These are phyloP conservation scores for Citropsis articulata DNA, from an alignment of 345 rosid species.

Conservation along the genomic window DNA sequence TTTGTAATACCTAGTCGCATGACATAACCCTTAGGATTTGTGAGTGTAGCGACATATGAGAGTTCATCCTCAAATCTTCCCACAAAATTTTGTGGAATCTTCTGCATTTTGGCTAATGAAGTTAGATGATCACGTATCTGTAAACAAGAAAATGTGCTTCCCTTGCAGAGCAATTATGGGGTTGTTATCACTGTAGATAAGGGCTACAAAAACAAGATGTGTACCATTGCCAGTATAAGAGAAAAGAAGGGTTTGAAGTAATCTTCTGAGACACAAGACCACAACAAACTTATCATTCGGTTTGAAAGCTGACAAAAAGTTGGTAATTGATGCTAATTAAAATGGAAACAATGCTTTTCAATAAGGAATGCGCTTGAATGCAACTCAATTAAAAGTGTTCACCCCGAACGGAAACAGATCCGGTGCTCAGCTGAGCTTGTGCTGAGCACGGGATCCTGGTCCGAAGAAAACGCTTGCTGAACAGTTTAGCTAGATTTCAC, in stretches of 20 bases:
- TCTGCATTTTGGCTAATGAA: conserved; percentile 17
- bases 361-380: not conserved
- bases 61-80: conserved; percentile 32
- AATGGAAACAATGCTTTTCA: not conserved
- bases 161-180: not conserved
- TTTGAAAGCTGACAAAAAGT: not conserved
- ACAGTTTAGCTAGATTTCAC: not conserved
- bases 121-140: not conserved
- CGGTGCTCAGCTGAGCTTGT: too few species aligned
- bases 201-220: not conserved
- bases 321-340: not conserved
- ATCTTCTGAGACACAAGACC: not conserved
- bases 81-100: conserved; percentile 34
- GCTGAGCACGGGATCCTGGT: too few species aligned
- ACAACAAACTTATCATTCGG: not conserved
- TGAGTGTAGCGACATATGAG: conserved; percentile 30
- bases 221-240: not conserved
- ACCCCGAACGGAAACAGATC: too few species aligned
- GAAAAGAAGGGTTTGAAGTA: not conserved
- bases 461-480: not conserved
- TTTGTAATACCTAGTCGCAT: conserved; percentile 33
- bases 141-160: too few species aligned
- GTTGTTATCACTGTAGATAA: not conserved
- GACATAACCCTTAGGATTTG: conserved; percentile 28
- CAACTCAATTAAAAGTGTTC: not conserved